Evolutionary conservation across 768 basidiomycete species (phyloP), one percentile per base, ranked within the genome.

Genomic region (Boletus tomentosulus): DNA sequence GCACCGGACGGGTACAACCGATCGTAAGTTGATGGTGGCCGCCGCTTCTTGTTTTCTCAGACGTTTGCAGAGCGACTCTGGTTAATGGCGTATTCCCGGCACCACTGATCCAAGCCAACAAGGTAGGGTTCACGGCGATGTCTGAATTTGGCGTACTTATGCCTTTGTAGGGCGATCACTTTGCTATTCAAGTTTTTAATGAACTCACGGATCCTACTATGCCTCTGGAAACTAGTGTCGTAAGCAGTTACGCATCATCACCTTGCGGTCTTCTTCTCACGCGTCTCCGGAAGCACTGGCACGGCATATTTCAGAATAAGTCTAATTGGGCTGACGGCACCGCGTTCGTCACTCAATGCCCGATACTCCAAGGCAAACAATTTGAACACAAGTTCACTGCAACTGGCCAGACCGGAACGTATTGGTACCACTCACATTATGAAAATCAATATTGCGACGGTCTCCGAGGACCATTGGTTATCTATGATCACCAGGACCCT

Each of bases 1-100:
- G 56, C 75, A 6, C 81, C 82, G 4, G 81, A 82, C 68, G 79
- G 81, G 37, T 80, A 72, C 54, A 67, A 56, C 72, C 53, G 67
- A 56, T 71, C 72, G 75, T 76, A 19, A 55, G 60, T 60, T 13
- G 19, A 12, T 25, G 12, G 37, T 24, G 0, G 24, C 39, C 31
- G 6, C 38, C 16, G 6, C 11, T 24, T 54, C 31, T 33, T 22
- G 8, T 5, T 3, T 8, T 46, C 4, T 12, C 43, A 50, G 13
- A 60, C 13, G 3, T n/a, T 41, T 43, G 8, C 13, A 78, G 77
- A 24, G 67, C 78, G 2, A 73, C 76, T 6, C 66, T 81, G 4
- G 76, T 69, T 25, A 76, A 73, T 31, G 76, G 76, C 2, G 67
- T 62, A 30, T 78, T 74, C 47, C 81, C 79, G 11, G 81, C 69